Percentiles rank a stretch among this genome's conserved stretches.
These are phyloP conservation scores for Penicillium oxalicum DNA, from an alignment of 2,329 filamentous ascomycete genomes.

Conservation along the genomic window DNA sequence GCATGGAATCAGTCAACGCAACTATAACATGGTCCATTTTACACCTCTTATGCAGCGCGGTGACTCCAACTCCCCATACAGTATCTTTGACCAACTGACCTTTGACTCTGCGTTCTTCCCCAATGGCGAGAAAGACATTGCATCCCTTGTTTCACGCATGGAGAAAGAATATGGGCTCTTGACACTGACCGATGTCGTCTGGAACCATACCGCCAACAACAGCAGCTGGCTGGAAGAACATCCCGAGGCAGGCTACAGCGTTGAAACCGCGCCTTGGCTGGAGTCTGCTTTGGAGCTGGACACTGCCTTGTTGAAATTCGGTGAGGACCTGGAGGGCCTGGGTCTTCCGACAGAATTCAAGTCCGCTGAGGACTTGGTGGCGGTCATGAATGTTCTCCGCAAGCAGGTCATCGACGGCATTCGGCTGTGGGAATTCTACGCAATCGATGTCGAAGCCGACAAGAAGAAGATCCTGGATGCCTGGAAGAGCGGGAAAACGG, in stretches of 20 bases:
- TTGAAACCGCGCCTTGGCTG: slow-evolving; percentile 75
- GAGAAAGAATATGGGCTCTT: slow-evolving; percentile 79
- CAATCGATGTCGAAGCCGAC: slow-evolving; percentile 70
- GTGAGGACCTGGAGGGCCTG: slow-evolving; percentile 56
- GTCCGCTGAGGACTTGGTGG: slow-evolving; percentile 64
- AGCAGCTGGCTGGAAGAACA: slow-evolving; percentile 90
- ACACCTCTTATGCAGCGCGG: slow-evolving; percentile 87
- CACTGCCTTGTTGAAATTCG: slow-evolving; percentile 61
- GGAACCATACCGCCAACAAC: slow-evolving; percentile 96
- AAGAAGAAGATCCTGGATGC: slow-evolving; percentile 61
- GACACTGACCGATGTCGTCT: slow-evolving; percentile 90
- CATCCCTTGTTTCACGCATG: slow-evolving; percentile 70
- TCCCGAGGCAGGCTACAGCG: slow-evolving; percentile 91
- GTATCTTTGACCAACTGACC: slow-evolving; percentile 81
- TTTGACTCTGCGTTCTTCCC: slow-evolving; percentile 83
- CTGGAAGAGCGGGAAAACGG: slow-evolving; percentile 52
- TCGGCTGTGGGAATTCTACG: slow-evolving; percentile 90
- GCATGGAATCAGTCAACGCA: slow-evolving; percentile 76
- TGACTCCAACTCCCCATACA: slow-evolving; percentile 92
- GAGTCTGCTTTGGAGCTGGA: slow-evolving; percentile 68
- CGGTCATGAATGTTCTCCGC: slow-evolving; percentile 80
- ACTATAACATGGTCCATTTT: slow-evolving; percentile 99
- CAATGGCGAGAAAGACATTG: slow-evolving; percentile 74
- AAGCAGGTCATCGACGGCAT: slow-evolving; percentile 69
- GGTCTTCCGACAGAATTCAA: slow-evolving; percentile 71